Base-by-base conservation (phyloP, 495 filamentous ascomycete species). In the Penicillium taxi region DNA sequence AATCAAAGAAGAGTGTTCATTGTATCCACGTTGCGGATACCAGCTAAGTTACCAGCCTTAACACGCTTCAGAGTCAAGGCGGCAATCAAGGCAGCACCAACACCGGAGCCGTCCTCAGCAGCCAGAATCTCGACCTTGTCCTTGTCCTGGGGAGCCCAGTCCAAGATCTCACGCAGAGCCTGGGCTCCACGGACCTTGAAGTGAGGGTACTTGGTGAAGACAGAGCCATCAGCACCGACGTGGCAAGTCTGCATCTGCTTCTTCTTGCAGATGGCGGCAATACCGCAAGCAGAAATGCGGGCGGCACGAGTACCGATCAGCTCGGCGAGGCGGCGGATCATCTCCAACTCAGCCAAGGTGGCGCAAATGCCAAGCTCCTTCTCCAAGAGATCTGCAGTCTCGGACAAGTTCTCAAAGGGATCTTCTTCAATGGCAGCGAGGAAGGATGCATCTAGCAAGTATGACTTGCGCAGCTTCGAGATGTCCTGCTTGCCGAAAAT, bases 171-270 rank as follows among this genome's bases (percentile, higher is more conserved):
- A 13, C 87, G 79, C 14, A 96, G 77, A 14, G 90, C 90, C 48
- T 78, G 70, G 4, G 90, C 90, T 37, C 88, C 87, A 32, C 90
- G 83, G 11, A 75, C 75, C 73, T 95, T 90, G 74, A 96, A 96
- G 62, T 95, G 85, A 2, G 90, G 90, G 65, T 96, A 96, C 61
- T 94, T 95, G 72, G 94, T 95, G 72, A 96, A 96, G 27, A 96
- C 88, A 8, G 84, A 90, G 16, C 90, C 90, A 49, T 96, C 90
- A 25, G 90, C 90, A 49, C 90, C 90, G 13, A 96, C 90, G 59
- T 96, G 89, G 73, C 85, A 94, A 9, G 79, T 74, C 45, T 78
- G 66, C 46, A 85, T 86, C 39, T 80, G 77, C 72, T 95, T 96
- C 81, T 94, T 96, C 60, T 77, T 90, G 71, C 84, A 87, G 49